Base-by-base conservation (phyloP, 2,329 filamentous ascomycete species). In the Cladosporium phlei region DNA sequence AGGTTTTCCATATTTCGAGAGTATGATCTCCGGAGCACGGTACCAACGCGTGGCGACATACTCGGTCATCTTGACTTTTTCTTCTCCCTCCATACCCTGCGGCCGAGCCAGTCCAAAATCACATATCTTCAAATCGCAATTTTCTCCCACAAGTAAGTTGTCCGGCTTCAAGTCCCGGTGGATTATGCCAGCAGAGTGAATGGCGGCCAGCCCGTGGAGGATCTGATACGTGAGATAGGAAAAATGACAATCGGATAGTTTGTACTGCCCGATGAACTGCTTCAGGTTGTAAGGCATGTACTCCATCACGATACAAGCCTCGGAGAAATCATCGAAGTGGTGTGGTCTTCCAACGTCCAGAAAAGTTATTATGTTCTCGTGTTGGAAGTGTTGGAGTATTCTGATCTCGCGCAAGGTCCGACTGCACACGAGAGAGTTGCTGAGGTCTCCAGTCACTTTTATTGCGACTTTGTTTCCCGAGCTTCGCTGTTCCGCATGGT, bases 221-320 rank as follows among this genome's bases (percentile, higher is more conserved):
- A 96, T 96, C 76, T 96, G 91, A 75, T 96, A 96, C 71, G 96
- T 95, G 72, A 96, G 96, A 40, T 90, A 96, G 71, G 96, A 90
- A 75, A 96, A 96, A 69, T 96, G 91, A 47, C 90, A 90, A 64
- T 96, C 91, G 64, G 90, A 96, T 65, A 96, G 76, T 44, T 90
- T 88, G 68, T 96, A 91, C 52, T 90, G 90, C 32, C 90, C 82
- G 61, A 96, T 95, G 66, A 96, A 96, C 55, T 90, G 91, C 22
- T 90, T 90, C 66, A 96, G 70, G 70, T 96, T 91, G 72, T 90
- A 95, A 66, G 96, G 91, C 90, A 96, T 96, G 67, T 96, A 76
- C 70, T 96, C 90, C 95, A 64, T 27, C 30, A 19, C 12, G 49
- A 96, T 81, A 69, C 96, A 96, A 46, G 88, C 93, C 72, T 96